phyloP scores from a whole-genome alignment of 352 stramenopile species.

The Elongisporangium senticosum region DNA sequence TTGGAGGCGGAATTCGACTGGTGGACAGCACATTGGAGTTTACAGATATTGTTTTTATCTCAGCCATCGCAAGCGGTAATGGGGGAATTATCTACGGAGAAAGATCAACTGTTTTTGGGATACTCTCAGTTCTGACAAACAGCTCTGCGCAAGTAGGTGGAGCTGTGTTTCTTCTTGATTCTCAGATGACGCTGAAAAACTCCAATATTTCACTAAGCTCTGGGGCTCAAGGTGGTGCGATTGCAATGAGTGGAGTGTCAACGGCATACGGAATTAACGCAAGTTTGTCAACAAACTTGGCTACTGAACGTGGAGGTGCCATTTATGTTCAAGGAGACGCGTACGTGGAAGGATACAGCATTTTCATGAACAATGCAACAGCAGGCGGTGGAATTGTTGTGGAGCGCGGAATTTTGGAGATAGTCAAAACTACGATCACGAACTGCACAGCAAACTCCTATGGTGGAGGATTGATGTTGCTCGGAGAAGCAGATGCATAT shows the following conservation, averaged over 20 bases:
- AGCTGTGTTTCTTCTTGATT: slow-evolving; percentile 14
- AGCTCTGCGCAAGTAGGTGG: slow-evolving; percentile 19
- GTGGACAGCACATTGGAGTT: slow-evolving; percentile 10
- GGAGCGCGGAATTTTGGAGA: slow-evolving; percentile 8
- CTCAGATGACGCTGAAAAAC: slow-evolving; percentile 1
- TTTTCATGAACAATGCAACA: slow-evolving; percentile 10
- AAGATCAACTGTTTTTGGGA: slow-evolving; percentile 12
- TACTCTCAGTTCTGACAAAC: slow-evolving; percentile 17
- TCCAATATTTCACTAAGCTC: slow-evolving; percentile 9
- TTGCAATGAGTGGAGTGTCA: slow-evolving; percentile 1
- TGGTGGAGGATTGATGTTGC: slow-evolving; percentile 14
- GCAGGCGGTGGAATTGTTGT: slow-evolving; percentile 17
- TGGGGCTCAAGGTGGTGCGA: slow-evolving; percentile 3
- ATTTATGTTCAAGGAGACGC: slow-evolving; percentile 9
- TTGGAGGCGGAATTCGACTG: slow-evolving; percentile 22
- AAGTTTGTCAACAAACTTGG: slow-evolving; percentile 12
- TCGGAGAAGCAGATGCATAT: slow-evolving; percentile 1
- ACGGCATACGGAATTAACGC: slow-evolving; percentile 6
- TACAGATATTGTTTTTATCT: slow-evolving; percentile 18
- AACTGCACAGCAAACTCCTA: slow-evolving; percentile 10
- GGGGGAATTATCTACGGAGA: slow-evolving; percentile 26
- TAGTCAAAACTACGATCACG: slow-evolving; percentile 8
- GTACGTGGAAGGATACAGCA: slow-evolving; percentile 5
- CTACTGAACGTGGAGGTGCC: slow-evolving; percentile 16
- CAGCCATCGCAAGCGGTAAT: slow-evolving; percentile 9